Evolutionary conservation across 768 basidiomycete genomes (phyloP).

Genomic region (Pisolithus marmoratus): DNA sequence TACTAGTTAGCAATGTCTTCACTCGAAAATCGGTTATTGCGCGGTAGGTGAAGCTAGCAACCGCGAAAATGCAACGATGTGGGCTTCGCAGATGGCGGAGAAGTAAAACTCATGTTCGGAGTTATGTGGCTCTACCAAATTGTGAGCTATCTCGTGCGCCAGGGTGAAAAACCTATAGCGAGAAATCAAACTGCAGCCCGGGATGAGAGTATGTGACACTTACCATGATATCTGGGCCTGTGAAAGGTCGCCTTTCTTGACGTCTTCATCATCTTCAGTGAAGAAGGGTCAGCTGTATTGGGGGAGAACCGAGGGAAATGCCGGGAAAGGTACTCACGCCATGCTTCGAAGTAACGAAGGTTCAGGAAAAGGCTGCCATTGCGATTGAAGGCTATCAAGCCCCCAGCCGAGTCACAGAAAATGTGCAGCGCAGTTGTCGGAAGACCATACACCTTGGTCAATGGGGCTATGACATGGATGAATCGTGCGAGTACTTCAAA

Average conservation of each 20-base stretch:
- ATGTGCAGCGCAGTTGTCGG: constrained; percentile 73
- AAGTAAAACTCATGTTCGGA: constrained; percentile 95
- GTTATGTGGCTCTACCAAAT: constrained; percentile 81
- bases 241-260: constrained; percentile 42
- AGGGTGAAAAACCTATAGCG: constrained; percentile 75
- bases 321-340: constrained; percentile 57
- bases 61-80: constrained; percentile 37
- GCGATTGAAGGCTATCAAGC: constrained; percentile 90
- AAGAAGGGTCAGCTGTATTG: neutral
- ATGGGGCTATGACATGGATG: constrained; percentile 57
- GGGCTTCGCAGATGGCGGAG: constrained; percentile 79
- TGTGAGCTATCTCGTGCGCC: constrained; percentile 93
- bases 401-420: constrained; percentile 78
- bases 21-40: no score
- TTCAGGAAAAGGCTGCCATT: constrained; percentile 87
- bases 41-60: constrained; percentile 18
- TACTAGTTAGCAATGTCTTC: no score
- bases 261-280: constrained; percentile 66
- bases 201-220: constrained; percentile 8
- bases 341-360: constrained; percentile 75
- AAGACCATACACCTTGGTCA: constrained; percentile 69
- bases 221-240: constrained; percentile 82
- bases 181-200: neutral
- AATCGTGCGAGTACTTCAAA: constrained; percentile 64
- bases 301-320: neutral